These are phyloP conservation scores for Ascochyta koolunga DNA, from an alignment of 2,329 filamentous ascomycete species.

Conservation along the genomic window DNA sequence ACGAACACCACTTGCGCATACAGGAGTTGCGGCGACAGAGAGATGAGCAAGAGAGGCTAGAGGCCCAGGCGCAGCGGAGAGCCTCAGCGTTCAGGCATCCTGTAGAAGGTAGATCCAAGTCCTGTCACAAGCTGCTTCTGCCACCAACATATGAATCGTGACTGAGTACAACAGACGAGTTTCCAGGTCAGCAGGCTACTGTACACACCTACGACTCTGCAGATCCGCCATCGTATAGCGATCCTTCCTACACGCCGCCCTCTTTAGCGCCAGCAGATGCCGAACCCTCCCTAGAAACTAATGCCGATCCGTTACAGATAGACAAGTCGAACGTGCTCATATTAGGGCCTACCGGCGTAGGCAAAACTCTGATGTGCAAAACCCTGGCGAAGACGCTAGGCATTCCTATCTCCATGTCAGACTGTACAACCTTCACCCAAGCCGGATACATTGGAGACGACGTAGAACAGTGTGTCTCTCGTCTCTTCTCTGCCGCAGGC, in stretches of 20 bases:
- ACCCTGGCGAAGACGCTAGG: conserved; percentile 92
- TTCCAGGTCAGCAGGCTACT: conserved; percentile 65
- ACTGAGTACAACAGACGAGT: conserved; percentile 60
- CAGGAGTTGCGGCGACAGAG: conserved; percentile 76
- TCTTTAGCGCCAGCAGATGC: conserved; percentile 35
- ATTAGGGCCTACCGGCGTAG: conserved; percentile 90
- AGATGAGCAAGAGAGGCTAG: conserved; percentile 76
- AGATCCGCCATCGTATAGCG: conserved; percentile 21
- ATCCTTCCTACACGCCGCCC: conserved; percentile 21
- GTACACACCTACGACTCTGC: conserved; percentile 42
- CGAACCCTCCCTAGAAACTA: conserved; percentile 59
- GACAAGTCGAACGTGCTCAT: conserved; percentile 96
- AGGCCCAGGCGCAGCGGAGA: conserved; percentile 72
- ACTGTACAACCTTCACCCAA: conserved; percentile 95
- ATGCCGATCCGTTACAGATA: conserved; percentile 67
- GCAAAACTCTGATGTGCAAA: conserved; percentile 94
- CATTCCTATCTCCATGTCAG: conserved; percentile 92
- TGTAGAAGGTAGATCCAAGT: conserved; percentile 68
- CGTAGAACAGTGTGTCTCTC: conserved; percentile 92
- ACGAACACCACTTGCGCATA: conserved; percentile 94
- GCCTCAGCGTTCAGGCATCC: conserved; percentile 74
- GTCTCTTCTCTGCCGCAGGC: conserved; percentile 86
- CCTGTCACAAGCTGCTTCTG: conserved; percentile 20
- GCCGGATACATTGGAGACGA: conserved; percentile 98
- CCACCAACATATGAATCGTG: conserved; percentile 14